Conservation (phyloP, 225 moss, liverwort and hornwort species). For the Bryoerythrophyllum caledonicum region DNA sequence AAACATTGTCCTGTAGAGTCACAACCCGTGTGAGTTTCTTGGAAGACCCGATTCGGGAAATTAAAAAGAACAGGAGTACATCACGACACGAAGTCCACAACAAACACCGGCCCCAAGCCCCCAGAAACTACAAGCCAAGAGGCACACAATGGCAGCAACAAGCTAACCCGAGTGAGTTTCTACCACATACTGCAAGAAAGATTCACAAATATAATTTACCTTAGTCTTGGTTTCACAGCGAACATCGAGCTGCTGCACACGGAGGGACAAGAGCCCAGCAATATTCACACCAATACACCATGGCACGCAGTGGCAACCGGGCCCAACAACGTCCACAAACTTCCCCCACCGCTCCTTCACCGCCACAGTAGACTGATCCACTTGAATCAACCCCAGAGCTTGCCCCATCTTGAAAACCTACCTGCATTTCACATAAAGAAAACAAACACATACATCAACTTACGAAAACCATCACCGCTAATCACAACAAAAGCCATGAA, state of each 20-base stretch:
- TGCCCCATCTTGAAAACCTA: constrained; percentile 55
- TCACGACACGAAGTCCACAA: too few species aligned
- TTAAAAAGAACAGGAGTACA: too few species aligned
- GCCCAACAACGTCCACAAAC: constrained; percentile 56
- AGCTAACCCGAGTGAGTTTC: not conserved
- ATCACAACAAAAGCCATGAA: not conserved
- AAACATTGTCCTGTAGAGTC: constrained; percentile 76
- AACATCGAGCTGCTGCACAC: constrained; percentile 90
- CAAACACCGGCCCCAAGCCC: too few species aligned
- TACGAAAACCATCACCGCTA: not conserved
- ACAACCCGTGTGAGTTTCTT: not conserved
- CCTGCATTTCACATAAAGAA: constrained; percentile 22
- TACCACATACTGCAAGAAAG: not conserved
- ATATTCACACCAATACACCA: constrained; percentile 69
- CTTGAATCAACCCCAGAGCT: constrained; percentile 42
- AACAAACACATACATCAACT: not conserved
- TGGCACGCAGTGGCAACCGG: constrained; percentile 77
- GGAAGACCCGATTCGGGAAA: too few species aligned
- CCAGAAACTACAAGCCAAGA: too few species aligned
- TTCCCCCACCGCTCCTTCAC: constrained; percentile 72
- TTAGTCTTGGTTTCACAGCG: constrained; percentile 92
- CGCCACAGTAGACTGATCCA: constrained; percentile 80
- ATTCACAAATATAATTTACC: constrained; percentile 25
- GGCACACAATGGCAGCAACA: too few species aligned
- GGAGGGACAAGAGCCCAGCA: constrained; percentile 74